Evolutionary conservation across 2,329 filamentous ascomycete species (phyloP).

Genomic region (Metarhizium sp.): DNA sequence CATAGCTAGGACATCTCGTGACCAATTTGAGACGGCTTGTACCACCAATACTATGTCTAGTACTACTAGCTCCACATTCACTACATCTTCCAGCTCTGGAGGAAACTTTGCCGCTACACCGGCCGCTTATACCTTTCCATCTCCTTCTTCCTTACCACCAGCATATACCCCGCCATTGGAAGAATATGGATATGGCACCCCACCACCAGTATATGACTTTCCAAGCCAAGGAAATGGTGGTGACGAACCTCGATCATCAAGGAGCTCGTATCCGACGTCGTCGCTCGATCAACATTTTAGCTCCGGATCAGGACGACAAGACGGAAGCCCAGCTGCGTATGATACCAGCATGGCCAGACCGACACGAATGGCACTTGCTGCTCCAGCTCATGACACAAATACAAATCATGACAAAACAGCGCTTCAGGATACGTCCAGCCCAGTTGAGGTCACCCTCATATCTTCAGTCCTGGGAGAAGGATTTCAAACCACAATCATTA

Average conservation of each 20-base stretch:
- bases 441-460: constrained; percentile 15
- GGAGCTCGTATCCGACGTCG: neutral
- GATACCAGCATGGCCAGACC: neutral
- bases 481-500: constrained; percentile 12
- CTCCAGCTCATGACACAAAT: neutral
- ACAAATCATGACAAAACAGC: neutral
- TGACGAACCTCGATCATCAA: neutral
- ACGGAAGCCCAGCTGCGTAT: neutral
- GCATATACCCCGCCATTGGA: constrained; percentile 7
- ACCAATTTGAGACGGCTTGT: neutral
- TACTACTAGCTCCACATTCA: neutral
- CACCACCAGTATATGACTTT: constrained; percentile 3
- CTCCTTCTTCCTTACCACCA: constrained; percentile 4
- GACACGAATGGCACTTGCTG: neutral
- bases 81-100: neutral
- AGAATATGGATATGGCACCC: constrained; percentile 7
- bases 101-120: neutral
- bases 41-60: neutral
- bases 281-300: neutral
- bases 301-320: neutral
- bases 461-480: constrained; percentile 11
- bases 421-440: neutral
- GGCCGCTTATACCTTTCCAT: constrained; percentile 3
- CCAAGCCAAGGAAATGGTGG: neutral
- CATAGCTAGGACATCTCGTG: neutral